These are phyloP conservation scores for Acanthamoeba culbertsoni DNA, from an alignment of 208 protist species.

Conservation along the genomic window DNA sequence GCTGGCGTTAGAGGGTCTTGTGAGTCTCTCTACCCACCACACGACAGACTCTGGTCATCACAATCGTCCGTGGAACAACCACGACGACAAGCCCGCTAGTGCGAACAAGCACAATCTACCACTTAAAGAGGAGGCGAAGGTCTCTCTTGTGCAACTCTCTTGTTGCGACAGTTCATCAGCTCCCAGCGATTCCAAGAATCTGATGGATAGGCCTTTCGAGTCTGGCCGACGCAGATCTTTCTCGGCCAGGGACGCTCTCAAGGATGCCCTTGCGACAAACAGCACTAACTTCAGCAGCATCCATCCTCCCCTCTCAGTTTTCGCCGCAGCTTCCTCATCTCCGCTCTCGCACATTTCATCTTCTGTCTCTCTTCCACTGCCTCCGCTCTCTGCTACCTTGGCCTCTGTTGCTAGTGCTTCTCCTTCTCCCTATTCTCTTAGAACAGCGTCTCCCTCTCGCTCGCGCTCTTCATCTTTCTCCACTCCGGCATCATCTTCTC, in stretches of 20 bases:
- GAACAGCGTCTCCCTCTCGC: background rate
- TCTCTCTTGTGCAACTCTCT: background rate
- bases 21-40: constrained; percentile 6
- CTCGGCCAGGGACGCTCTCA: background rate
- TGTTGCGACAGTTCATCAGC: background rate
- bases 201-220: background rate
- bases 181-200: background rate
- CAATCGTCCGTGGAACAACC: background rate
- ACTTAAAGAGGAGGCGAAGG: no score
- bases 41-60: background rate
- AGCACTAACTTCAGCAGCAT: background rate
- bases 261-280: background rate
- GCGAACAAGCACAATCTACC: background rate
- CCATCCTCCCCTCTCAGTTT: background rate
- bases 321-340: background rate
- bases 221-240: background rate
- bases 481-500: background rate
- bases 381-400: background rate
- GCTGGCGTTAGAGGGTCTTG: background rate
- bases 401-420: background rate
- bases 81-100: background rate
- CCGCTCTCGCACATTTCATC: background rate
- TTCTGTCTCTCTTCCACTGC: background rate
- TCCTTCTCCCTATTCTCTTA: background rate
- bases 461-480: background rate